Evolutionary conservation across 2,329 filamentous ascomycete genomes (phyloP).

Genomic region (Xylariaceae sp.): DNA sequence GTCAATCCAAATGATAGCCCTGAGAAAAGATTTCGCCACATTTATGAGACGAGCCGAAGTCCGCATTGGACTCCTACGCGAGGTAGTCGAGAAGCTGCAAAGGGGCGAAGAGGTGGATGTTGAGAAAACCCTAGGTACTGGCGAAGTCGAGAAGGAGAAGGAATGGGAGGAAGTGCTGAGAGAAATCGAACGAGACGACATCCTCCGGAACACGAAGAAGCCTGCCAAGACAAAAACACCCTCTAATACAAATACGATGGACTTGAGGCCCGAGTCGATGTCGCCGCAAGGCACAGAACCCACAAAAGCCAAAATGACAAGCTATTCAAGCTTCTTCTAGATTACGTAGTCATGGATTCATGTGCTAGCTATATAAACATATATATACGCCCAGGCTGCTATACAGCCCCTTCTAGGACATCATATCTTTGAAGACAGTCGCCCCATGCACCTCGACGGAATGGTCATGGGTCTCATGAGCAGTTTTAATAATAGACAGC

Average conservation of each 20-base stretch:
- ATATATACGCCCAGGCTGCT: conserved; percentile 1
- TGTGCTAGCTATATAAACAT: conserved; percentile 28
- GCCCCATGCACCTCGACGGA: conserved; percentile 37
- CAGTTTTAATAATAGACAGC: conserved; percentile 27
- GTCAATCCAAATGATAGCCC: conserved; percentile 86
- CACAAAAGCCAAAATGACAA: conserved; percentile 32
- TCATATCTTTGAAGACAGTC: conserved; percentile 63
- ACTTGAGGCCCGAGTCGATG: conserved; percentile 32
- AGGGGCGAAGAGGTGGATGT: conserved; percentile 83
- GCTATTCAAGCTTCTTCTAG: conserved; percentile 59
- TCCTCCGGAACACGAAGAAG: conserved; percentile 54
- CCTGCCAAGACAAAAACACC: conserved; percentile 47
- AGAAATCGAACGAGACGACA: conserved; percentile 70
- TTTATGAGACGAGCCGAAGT: conserved; percentile 79
- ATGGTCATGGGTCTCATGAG: conserved; percentile 29
- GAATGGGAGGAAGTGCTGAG: conserved; percentile 85
- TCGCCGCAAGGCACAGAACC: conserved; percentile 27
- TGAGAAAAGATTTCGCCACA: conserved; percentile 76
- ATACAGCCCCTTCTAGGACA: conserved; percentile 51
- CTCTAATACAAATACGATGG: conserved; percentile 33
- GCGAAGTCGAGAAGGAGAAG: conserved; percentile 73
- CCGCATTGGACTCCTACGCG: conserved; percentile 75
- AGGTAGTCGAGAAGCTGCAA: conserved; percentile 74
- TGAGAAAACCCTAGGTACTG: conserved; percentile 79
- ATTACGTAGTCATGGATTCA: conserved; percentile 16